Conservation (phyloP, 768 basidiomycete species). For the Naganishia friedmannii region DNA sequence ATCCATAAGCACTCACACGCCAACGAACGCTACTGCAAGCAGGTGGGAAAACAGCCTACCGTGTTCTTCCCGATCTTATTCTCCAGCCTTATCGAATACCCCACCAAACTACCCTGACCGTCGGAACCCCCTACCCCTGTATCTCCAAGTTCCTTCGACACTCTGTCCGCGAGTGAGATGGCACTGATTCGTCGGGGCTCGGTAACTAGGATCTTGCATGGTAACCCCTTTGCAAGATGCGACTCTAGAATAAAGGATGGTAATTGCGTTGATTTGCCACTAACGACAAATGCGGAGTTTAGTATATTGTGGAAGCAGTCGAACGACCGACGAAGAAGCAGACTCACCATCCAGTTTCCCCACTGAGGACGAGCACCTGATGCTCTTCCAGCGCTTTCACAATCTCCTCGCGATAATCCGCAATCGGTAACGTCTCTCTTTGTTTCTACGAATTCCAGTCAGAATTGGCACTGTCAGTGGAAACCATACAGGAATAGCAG, state of each 20-base stretch:
- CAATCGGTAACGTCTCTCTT: slow-evolving; percentile 79
- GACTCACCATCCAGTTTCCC: slow-evolving; percentile 63
- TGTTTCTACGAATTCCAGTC: slow-evolving; percentile 55
- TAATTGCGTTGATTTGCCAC: slow-evolving; percentile 95
- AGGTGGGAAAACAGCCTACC: slow-evolving; percentile 30
- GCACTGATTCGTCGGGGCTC: slow-evolving; percentile 95
- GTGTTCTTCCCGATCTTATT: slow-evolving; percentile 78
- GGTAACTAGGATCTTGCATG: slow-evolving; percentile 89
- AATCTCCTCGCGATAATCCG: slow-evolving; percentile 72
- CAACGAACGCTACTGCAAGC: slow-evolving; percentile 6
- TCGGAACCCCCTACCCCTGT: slow-evolving; percentile 26
- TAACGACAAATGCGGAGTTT: slow-evolving; percentile 44
- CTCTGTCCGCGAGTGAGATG: slow-evolving; percentile 89
- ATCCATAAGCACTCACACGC: neutral
- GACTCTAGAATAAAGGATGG: slow-evolving; percentile 92
- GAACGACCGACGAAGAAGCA: neutral
- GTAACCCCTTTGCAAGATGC: slow-evolving; percentile 70
- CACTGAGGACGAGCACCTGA: slow-evolving; percentile 83
- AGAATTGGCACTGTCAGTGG: neutral
- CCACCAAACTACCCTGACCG: slow-evolving; percentile 61
- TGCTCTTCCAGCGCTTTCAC: slow-evolving; percentile 65
- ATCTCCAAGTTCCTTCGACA: slow-evolving; percentile 89
- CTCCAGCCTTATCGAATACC: slow-evolving; percentile 91
- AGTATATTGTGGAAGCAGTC: slow-evolving; percentile 9
- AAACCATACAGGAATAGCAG: neutral